Evolutionary conservation across 1,284 basidiomycete species (phyloP), one percentile per base, ranked within the genome.

Genomic region (Exobasidium rhododendri): DNA sequence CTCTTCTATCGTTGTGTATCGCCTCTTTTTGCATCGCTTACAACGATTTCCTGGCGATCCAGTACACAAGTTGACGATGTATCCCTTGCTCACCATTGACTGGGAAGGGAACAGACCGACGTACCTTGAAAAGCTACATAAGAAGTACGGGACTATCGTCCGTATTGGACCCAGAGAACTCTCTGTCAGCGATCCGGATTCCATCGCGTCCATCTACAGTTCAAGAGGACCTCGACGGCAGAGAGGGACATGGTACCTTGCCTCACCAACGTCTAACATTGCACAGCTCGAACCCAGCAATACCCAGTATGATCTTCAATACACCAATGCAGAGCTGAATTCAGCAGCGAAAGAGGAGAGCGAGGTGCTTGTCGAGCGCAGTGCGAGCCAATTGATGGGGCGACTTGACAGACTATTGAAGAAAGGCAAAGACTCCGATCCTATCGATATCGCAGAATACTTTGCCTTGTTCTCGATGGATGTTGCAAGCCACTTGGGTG

Each of bases 71-170:
- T 3, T 63, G 3, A 61, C 67, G 45, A 69, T 60, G 29, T 59
- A 49, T 20, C 30, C 58, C 1, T 59, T 57, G 29, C 14, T 70
- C 7, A 26, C 56, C 10, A 58, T 52, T 6, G 68, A 69, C 30
- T 47, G 49, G n/a, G 49, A 50, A 3, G 68, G 67, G 1, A 40
- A 58, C 31, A 51, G 68, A 1, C 51, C 60, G 0, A 20, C 47
- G 4, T 13, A 30, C 11, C 28, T 69, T n/a, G 47, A 70, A 3
- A 35, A 50, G 4, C 59, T 53, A 0, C 68, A 70, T 44, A 11
- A 30, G 17, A 59, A 40, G 52, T 68, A 69, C 20, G 68, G 68
- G 30, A 58, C 57, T 11, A 52, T 69, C 11, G 68, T 69, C n/a
- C 45, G 67, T 5, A 66, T 61, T 6, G 68, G 68, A 2, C 67